Conservation (phyloP, 441 rosid species). For the Arabidopsis lyrata region DNA sequence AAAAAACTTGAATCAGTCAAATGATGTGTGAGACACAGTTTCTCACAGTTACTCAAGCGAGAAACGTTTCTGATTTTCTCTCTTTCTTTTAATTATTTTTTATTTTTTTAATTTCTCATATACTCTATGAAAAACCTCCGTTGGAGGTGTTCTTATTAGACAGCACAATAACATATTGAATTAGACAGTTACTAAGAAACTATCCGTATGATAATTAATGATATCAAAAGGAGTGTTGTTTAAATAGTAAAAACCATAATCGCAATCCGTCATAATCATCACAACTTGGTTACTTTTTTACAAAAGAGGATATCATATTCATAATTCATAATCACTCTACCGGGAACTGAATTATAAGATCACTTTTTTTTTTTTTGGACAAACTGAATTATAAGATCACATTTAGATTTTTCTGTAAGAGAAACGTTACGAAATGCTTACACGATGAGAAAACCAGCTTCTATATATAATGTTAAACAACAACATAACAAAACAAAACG, state of each 20-base stretch:
- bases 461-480: neutral
- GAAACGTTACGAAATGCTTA: neutral
- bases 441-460: neutral
- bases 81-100: too few relatives aligned
- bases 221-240: neutral
- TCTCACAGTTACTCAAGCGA: too few relatives aligned
- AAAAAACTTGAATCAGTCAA: too few relatives aligned
- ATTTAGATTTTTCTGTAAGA: neutral
- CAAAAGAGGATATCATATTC: neutral
- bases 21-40: too few relatives aligned
- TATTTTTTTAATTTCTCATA: too few relatives aligned
- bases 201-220: neutral
- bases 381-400: too few relatives aligned
- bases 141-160: too few relatives aligned
- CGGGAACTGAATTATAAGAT: neutral
- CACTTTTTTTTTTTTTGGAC: too few relatives aligned
- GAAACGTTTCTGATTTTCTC: too few relatives aligned
- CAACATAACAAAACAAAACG: neutral
- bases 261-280: neutral
- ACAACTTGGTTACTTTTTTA: neutral
- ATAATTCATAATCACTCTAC: neutral
- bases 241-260: neutral
- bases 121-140: too few relatives aligned
- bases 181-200: neutral
- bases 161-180: neutral